phyloP scores from a whole-genome alignment of 352 stramenopile species.

The Pythium aquatile region DNA sequence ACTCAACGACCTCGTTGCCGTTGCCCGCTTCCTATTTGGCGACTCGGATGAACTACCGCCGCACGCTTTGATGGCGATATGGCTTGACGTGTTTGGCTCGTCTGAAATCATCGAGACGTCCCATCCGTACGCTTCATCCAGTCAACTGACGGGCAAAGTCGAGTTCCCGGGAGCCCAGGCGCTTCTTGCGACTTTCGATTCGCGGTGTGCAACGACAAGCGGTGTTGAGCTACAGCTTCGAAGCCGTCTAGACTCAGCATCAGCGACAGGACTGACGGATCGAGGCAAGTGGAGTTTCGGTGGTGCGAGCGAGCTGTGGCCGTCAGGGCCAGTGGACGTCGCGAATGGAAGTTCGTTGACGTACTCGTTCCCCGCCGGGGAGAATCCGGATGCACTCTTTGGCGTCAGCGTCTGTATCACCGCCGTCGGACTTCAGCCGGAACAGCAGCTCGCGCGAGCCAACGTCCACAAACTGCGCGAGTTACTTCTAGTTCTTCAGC shows the following conservation, averaged over 20 bases:
- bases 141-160: conserved; percentile 34
- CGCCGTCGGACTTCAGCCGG: conserved; percentile 53
- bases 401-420: conserved; percentile 59
- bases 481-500: conserved; percentile 25
- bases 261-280: neutral
- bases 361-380: conserved; percentile 55
- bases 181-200: conserved; percentile 65
- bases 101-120: conserved; percentile 55
- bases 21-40: conserved; percentile 64
- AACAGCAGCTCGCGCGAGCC: conserved; percentile 61
- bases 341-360: conserved; percentile 53
- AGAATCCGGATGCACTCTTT: conserved; percentile 57
- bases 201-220: conserved; percentile 44
- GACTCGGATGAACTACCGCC: conserved; percentile 42
- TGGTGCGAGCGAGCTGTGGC: conserved; percentile 37
- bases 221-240: conserved; percentile 26
- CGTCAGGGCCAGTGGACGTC: conserved; percentile 46
- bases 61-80: conserved; percentile 65
- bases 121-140: conserved; percentile 52
- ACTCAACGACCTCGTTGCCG: conserved; percentile 49
- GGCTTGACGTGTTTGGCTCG: conserved; percentile 76
- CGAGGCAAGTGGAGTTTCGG: conserved; percentile 15
- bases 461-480: conserved; percentile 39
- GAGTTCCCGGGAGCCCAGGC: conserved; percentile 54
- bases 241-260: conserved; percentile 1